A percentile compares a stretch with the other conserved stretches of the same genome.
phyloP scores from a whole-genome alignment of 176 grass and related monocot genomes.

The Ampelocalamus luodianensis region DNA sequence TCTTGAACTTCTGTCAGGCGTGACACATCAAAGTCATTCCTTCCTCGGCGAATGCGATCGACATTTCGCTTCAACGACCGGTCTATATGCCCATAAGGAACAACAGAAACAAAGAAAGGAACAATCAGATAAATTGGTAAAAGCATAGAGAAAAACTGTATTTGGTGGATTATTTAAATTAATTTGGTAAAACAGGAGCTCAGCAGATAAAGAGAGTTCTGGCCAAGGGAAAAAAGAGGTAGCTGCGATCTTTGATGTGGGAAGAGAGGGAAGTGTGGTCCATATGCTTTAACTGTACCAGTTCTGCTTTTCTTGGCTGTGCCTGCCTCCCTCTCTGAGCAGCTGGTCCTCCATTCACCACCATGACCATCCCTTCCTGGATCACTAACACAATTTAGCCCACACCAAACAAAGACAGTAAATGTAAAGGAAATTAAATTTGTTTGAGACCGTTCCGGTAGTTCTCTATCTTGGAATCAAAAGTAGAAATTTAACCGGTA shows the following conservation, averaged over 20 bases:
- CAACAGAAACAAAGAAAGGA: neutral
- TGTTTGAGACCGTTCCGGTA: constrained; percentile 45
- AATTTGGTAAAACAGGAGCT: constrained; percentile 43
- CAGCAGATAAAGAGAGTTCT: constrained; percentile 14
- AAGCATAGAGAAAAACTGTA: neutral
- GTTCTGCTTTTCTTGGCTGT: constrained; percentile 91
- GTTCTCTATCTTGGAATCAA: constrained; percentile 45
- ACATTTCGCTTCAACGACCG: constrained; percentile 37
- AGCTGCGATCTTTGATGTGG: constrained; percentile 53
- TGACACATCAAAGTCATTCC: constrained; percentile 53
- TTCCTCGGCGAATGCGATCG: constrained; percentile 44
- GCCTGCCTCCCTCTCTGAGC: constrained; percentile 74
- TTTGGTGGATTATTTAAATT: constrained; percentile 10
- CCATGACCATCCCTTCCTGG: constrained; percentile 51
- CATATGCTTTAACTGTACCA: constrained; percentile 74
- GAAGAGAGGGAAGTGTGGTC: constrained; percentile 46
- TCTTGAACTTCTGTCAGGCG: constrained; percentile 75
- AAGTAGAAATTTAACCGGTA: constrained; percentile 42
- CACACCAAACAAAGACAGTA: constrained; percentile 31
- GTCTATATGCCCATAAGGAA: constrained; percentile 26
- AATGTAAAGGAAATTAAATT: constrained; percentile 35
- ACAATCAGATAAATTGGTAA: neutral
- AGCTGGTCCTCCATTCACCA: constrained; percentile 71
- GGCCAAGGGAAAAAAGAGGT: constrained; percentile 28
- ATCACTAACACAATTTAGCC: constrained; percentile 43